Percentiles rank a stretch among this genome's conserved stretches.
Conservation (phyloP, 306 rosid genomes). For the Cucurbita argyrosperma region DNA sequence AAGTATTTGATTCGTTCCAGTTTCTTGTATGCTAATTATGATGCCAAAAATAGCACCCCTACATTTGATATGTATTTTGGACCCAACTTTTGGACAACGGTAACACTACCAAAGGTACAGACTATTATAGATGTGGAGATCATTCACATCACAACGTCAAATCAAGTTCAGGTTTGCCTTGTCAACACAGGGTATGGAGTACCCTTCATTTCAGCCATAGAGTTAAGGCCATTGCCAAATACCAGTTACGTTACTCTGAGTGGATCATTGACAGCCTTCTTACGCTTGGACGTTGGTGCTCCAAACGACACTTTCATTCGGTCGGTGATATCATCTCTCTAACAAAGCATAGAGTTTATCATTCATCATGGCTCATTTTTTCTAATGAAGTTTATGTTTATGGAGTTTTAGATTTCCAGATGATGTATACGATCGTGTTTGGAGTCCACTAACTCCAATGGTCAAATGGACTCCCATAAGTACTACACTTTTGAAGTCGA, state of each 20-base stretch:
- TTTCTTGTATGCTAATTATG: constrained; percentile 15
- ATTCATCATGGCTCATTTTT: too few species aligned
- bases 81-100: not conserved
- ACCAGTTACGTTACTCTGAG: not conserved
- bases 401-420: not conserved
- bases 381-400: too few species aligned
- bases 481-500: not conserved
- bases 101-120: not conserved
- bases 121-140: not conserved
- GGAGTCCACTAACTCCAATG: not conserved
- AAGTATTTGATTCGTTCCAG: constrained; percentile 12
- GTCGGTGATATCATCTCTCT: not conserved
- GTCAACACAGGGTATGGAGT: not conserved
- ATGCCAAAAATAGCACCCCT: not conserved
- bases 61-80: constrained; percentile 1
- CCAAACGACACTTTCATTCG: not conserved
- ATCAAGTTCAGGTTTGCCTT: constrained; percentile 4
- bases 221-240: constrained; percentile 11
- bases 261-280: constrained; percentile 4
- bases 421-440: not conserved
- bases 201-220: constrained; percentile 14
- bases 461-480: not conserved
- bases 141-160: constrained; percentile 5
- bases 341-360: too few species aligned
- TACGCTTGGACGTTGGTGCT: constrained; percentile 8